Conservation (phyloP, 2,329 filamentous ascomycete genomes). For the Colletotrichum plurivorum region DNA sequence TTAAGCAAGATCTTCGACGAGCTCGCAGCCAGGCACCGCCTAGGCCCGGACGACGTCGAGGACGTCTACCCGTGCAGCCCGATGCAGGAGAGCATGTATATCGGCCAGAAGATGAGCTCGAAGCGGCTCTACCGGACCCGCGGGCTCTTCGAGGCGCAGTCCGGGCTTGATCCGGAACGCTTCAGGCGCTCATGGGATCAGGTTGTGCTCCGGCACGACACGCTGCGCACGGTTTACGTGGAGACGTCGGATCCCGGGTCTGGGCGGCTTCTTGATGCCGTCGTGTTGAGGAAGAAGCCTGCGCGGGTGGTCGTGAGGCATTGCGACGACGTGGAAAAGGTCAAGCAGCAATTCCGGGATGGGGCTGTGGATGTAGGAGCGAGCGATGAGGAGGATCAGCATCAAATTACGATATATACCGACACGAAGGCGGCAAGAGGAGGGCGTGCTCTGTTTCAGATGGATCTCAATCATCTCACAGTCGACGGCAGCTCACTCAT, state of each 20-base stretch:
- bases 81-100: slow-evolving; percentile 55
- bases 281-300: slow-evolving; percentile 33
- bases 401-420: slow-evolving; percentile 19
- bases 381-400: background rate
- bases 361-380: background rate
- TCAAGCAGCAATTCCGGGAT: slow-evolving; percentile 13
- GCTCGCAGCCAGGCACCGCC: background rate
- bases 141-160: slow-evolving; percentile 10
- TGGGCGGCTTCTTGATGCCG: slow-evolving; percentile 10
- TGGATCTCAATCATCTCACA: slow-evolving; percentile 33
- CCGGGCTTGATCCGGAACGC: background rate
- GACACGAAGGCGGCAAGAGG: background rate
- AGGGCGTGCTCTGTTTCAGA: background rate
- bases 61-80: slow-evolving; percentile 55
- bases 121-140: slow-evolving; percentile 47
- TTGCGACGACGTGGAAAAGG: slow-evolving; percentile 9
- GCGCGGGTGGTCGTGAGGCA: slow-evolving; percentile 29
- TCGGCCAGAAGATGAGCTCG: slow-evolving; percentile 46
- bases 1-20: background rate
- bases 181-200: slow-evolving; percentile 25
- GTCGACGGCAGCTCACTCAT: slow-evolving; percentile 32
- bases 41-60: slow-evolving; percentile 41
- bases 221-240: slow-evolving; percentile 33
- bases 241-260: slow-evolving; percentile 18
- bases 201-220: slow-evolving; percentile 35